Percentiles rank a stretch among this genome's conserved stretches.
phyloP scores from a whole-genome alignment of 768 basidiomycete species.

The Crassisporium funariophilum region DNA sequence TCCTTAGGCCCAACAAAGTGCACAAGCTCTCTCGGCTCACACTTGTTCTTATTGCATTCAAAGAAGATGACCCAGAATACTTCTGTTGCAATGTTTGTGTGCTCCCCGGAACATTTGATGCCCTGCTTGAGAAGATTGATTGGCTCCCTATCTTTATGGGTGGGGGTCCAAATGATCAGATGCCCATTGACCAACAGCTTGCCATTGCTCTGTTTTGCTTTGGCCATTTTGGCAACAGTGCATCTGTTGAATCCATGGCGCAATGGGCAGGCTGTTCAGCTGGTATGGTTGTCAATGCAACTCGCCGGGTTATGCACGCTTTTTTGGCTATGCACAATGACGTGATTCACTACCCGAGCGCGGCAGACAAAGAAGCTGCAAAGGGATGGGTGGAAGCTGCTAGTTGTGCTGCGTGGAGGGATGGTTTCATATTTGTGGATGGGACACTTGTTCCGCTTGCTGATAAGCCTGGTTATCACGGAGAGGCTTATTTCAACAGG shows the following conservation, averaged over 20 bases:
- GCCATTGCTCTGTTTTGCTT: slow-evolving; percentile 17
- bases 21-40: too few relatives aligned
- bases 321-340: not conserved
- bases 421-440: slow-evolving; percentile 29
- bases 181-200: slow-evolving; percentile 26
- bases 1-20: too few relatives aligned
- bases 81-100: too few relatives aligned
- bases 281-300: not conserved
- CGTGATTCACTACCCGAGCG: slow-evolving; percentile 5
- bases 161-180: not conserved
- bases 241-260: slow-evolving; percentile 9
- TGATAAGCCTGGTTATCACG: not conserved
- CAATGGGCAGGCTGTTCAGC: not conserved
- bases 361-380: slow-evolving; percentile 18
- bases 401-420: slow-evolving; percentile 19
- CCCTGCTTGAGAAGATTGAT: not conserved
- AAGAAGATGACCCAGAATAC: too few relatives aligned
- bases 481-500: slow-evolving; percentile 2
- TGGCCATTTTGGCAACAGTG: slow-evolving; percentile 28
- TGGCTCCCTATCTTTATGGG: not conserved
- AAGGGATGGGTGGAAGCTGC: slow-evolving; percentile 16
- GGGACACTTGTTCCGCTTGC: slow-evolving; percentile 17
- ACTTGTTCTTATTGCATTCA: too few relatives aligned
- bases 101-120: too few relatives aligned
- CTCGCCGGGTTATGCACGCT: not conserved